Evolutionary conservation across 164 flowering plant species (phyloP).

Genomic region (Stephania cephalantha): DNA sequence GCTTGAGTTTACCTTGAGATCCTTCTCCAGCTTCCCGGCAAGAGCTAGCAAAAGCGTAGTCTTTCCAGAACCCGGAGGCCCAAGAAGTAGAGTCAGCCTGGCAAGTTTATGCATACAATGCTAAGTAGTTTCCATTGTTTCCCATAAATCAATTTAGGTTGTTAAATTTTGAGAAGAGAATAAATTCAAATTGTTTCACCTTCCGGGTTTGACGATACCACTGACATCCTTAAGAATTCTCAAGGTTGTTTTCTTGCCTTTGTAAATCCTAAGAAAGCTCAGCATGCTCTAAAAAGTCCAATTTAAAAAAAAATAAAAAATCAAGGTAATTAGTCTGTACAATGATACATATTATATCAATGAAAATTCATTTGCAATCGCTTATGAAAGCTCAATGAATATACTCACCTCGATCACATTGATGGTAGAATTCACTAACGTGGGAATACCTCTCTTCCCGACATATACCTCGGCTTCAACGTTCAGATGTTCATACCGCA

Average conservation of each 20-base stretch:
- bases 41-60: constrained; percentile 32
- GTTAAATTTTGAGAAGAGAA: background rate
- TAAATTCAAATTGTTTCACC: constrained; percentile 14
- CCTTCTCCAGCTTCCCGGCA: constrained; percentile 35
- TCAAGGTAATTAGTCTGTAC: background rate
- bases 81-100: constrained; percentile 40
- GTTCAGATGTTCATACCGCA: constrained; percentile 12
- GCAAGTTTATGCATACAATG: background rate
- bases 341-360: background rate
- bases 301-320: background rate
- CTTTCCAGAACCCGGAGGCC: constrained; percentile 34
- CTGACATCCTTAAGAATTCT: constrained; percentile 24
- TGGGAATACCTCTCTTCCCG: constrained; percentile 17
- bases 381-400: background rate
- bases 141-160: background rate
- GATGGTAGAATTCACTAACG: constrained; percentile 12
- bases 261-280: constrained; percentile 19
- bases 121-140: constrained; percentile 4
- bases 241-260: constrained; percentile 21
- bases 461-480: constrained; percentile 13
- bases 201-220: constrained; percentile 33
- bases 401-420: constrained; percentile 16
- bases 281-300: constrained; percentile 17
- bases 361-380: background rate
- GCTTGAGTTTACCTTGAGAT: constrained; percentile 31